phyloP scores from a whole-genome alignment of 1,139 yeast genomes.

The Yamadazyma atlantica region DNA sequence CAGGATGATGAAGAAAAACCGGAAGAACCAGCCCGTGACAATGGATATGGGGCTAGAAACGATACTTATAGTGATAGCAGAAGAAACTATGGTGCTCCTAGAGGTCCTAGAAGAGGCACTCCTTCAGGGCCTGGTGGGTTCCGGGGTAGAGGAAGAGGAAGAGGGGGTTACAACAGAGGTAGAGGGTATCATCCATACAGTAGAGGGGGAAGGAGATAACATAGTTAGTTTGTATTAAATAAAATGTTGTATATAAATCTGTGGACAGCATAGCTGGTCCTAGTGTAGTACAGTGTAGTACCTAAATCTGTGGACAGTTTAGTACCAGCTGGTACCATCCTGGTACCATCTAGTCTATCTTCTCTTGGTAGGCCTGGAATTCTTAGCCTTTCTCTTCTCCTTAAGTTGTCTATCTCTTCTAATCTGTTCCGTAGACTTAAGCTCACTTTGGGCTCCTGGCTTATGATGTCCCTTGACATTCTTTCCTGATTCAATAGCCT shows the following conservation, averaged over 20 bases:
- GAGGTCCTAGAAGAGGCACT: constrained; percentile 39
- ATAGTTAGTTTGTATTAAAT: neutral
- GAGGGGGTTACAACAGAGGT: constrained; percentile 21
- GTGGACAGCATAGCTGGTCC: neutral
- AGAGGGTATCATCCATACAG: constrained; percentile 33
- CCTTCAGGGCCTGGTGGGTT: constrained; percentile 29
- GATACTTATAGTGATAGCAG: constrained; percentile 26
- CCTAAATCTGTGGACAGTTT: neutral
- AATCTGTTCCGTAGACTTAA: constrained; percentile 70
- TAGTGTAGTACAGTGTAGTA: neutral
- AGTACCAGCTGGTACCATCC: too few species aligned
- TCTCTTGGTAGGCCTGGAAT: constrained; percentile 67
- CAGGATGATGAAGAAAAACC: constrained; percentile 28
- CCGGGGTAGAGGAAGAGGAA: constrained; percentile 16
- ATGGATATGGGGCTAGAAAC: constrained; percentile 7
- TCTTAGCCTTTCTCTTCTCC: constrained; percentile 79
- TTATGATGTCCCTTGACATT: constrained; percentile 67
- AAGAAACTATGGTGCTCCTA: constrained; percentile 34
- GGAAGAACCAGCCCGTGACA: constrained; percentile 6
- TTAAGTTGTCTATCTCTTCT: constrained; percentile 70
- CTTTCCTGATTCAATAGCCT: constrained; percentile 76
- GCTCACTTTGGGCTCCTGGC: constrained; percentile 56
- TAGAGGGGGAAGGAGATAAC: constrained; percentile 20
- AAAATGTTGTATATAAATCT: neutral
- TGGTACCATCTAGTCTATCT: constrained; percentile 13